Conservation (phyloP, 2,329 filamentous ascomycete genomes). For the Ophiostoma ips region DNA sequence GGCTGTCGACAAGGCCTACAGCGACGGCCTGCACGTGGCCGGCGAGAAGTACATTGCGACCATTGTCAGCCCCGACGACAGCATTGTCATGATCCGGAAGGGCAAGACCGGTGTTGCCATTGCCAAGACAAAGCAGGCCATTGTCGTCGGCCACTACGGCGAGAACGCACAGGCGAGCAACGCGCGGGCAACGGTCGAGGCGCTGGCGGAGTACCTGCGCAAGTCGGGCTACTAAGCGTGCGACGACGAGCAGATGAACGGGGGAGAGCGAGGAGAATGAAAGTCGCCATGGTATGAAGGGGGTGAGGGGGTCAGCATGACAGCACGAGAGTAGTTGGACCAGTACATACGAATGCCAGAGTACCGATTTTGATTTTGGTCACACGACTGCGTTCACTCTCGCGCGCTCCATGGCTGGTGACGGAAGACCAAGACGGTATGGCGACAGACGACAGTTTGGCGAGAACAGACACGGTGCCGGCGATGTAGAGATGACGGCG, state of each 20-base stretch:
- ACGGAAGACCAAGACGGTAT: too few relatives aligned
- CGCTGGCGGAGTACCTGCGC: constrained; percentile 77
- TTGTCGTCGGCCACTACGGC: constrained; percentile 77
- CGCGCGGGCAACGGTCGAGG: constrained; percentile 65
- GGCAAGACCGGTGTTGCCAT: constrained; percentile 70
- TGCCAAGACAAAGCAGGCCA: constrained; percentile 76
- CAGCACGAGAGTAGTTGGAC: background rate
- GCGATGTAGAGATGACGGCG: background rate
- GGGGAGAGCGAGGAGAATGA: background rate
- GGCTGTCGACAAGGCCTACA: constrained; percentile 51
- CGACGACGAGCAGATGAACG: background rate
- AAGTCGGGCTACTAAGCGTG: constrained; percentile 55
- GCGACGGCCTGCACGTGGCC: constrained; percentile 59
- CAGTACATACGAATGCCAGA: background rate
- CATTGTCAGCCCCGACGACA: constrained; percentile 48
- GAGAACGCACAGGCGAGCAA: constrained; percentile 61
- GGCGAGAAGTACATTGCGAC: constrained; percentile 69
- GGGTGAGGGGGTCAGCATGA: background rate
- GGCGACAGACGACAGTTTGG: too few relatives aligned
- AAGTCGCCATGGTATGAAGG: background rate
- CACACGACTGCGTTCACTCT: background rate
- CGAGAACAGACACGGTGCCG: too few relatives aligned
- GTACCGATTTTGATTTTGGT: background rate
- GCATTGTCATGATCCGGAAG: constrained; percentile 11
- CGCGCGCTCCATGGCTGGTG: too few relatives aligned